A percentile compares a stretch with the other conserved stretches of the same genome.
Conservation (phyloP, 2,329 filamentous ascomycete genomes). For the Talaromyces verruculosus region DNA sequence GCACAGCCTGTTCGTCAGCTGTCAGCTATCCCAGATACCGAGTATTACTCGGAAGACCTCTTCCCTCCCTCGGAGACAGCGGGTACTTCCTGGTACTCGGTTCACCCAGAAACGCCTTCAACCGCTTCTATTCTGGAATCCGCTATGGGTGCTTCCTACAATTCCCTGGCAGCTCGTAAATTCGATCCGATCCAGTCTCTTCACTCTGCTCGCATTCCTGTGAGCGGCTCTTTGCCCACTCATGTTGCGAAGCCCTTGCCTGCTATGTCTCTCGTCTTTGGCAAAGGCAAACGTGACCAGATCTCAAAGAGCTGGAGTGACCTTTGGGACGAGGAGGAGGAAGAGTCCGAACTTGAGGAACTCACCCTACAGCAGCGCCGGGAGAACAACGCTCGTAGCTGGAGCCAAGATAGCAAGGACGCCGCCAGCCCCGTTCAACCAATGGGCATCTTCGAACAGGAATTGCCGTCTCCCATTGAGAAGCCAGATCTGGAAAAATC, state of each 20-base stretch:
- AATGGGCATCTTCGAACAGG: conserved; percentile 55
- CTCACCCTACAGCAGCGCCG: conserved; percentile 59
- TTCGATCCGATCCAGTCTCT: conserved; percentile 47
- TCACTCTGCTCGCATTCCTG: conserved; percentile 65
- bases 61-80: conserved; percentile 73
- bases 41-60: conserved; percentile 78
- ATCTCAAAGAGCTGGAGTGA: conserved; percentile 99
- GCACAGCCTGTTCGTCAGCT: conserved; percentile 74
- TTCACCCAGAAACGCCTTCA: conserved; percentile 73
- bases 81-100: conserved; percentile 72
- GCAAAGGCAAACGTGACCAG: conserved; percentile 66
- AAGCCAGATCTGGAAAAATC: conserved; percentile 25
- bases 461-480: conserved; percentile 49
- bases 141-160: conserved; percentile 75
- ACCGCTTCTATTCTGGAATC: conserved; percentile 83
- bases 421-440: conserved; percentile 50
- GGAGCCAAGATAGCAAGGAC: conserved; percentile 71
- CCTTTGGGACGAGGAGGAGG: conserved; percentile 96
- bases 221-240: conserved; percentile 72
- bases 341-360: conserved; percentile 68
- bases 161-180: conserved; percentile 61
- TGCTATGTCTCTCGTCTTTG: conserved; percentile 77
- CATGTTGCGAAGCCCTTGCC: conserved; percentile 61
- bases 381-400: conserved; percentile 69
- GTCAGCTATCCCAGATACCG: conserved; percentile 76